A percentile compares a stretch with the other conserved stretches of the same genome.
Evolutionary conservation across 1,284 basidiomycete species (phyloP).

Genomic region (Phellinidium pouzarii): DNA sequence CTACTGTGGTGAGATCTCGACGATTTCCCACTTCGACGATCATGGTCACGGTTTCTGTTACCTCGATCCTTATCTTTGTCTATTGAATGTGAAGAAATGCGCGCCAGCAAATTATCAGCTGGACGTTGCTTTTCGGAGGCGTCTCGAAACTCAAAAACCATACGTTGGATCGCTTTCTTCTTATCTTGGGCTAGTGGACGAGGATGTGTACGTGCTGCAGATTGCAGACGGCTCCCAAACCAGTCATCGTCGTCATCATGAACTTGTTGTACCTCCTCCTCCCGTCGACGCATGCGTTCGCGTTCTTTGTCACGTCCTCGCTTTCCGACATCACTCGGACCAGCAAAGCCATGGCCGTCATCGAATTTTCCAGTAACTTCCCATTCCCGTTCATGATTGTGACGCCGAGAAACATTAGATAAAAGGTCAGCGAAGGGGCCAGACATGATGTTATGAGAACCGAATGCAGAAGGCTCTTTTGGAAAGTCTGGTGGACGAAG

Average conservation of each 20-base stretch:
- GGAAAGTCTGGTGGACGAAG: conserved; percentile 44
- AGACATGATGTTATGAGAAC: conserved; percentile 54
- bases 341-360: conserved; percentile 38
- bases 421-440: conserved; percentile 69
- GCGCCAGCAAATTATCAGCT: neutral
- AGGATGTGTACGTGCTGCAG: conserved; percentile 10
- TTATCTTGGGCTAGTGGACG: conserved; percentile 13
- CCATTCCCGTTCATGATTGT: conserved; percentile 31
- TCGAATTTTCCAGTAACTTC: conserved; percentile 28
- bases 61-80: neutral
- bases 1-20: conserved; percentile 15
- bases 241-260: conserved; percentile 54
- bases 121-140: conserved; percentile 18
- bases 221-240: conserved; percentile 39
- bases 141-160: conserved; percentile 23
- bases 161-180: conserved; percentile 13
- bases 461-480: conserved; percentile 69
- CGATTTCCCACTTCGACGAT: conserved; percentile 1
- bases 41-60: neutral
- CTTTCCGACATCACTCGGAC: conserved; percentile 57
- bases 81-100: neutral
- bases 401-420: conserved; percentile 24
- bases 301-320: conserved; percentile 54
- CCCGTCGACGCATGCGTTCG: conserved; percentile 45
- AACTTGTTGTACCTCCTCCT: conserved; percentile 37